Evolutionary conservation across 768 basidiomycete species (phyloP), one percentile per base, ranked within the genome.

Genomic region (Psilocybe tampanensis): DNA sequence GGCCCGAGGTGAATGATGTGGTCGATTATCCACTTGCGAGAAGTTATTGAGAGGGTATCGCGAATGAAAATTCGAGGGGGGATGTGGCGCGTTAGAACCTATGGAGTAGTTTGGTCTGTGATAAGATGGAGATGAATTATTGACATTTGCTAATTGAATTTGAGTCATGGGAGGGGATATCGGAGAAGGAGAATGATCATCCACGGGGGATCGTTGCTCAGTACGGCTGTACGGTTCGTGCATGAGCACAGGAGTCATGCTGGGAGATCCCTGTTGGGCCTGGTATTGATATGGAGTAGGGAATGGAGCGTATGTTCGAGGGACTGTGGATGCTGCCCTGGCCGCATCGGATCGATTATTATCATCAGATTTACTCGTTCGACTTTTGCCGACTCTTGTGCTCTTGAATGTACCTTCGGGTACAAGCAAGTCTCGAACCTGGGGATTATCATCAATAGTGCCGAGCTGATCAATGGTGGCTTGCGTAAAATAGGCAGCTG

Each of bases 401-500:
- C 85, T 89, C 64, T 82, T 83, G 72, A 90, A 91, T 49, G 84
- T 70, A 12, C 84, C 86, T 0, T 85, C 79, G 2, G 90, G 88
- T 0, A 91, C 83, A n/a, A 74, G 69, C 47, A 91, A 74, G 53
- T 84, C 83, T 32, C 79, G 76, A 13, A 92, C 77, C 21, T 71
- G 71, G 12, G 78, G 77, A 64, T 89, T 76, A 59, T 89, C 84
- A 60, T 92, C 90, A 49, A 93, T 83, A 4, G 86, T 88, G 44
- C 82, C 79, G 34, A 93, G 77, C 42, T 84, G 76, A 68, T 90
- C 88, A 23, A 91, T 84, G 0, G 88, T 90, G 3, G 80, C 74
- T 61, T 90, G 89, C 24, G 91, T 90, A 68, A 91, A 93, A 71
- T 93, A 93, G 3, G 91, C 89, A 68, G 89, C 91, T 92, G 70